A percentile compares a stretch with the other conserved stretches of the same genome.
These are phyloP conservation scores for Diplodia mutila DNA, from an alignment of 2,329 filamentous ascomycete genomes.

Conservation along the genomic window DNA sequence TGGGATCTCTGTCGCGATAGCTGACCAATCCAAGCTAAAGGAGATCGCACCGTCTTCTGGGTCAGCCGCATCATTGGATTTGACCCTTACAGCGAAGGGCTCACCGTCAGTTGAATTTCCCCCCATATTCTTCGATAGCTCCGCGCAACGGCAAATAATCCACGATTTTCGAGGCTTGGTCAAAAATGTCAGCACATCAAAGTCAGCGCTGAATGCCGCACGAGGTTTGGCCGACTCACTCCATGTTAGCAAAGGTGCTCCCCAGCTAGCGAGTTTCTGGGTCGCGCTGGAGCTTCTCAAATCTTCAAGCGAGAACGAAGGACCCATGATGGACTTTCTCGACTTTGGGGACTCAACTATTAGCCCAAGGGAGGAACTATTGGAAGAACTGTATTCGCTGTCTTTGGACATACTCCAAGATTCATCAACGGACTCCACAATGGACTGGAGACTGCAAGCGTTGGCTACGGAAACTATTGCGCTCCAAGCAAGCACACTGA, in stretches of 20 bases:
- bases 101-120: constrained; percentile 52
- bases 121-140: constrained; percentile 60
- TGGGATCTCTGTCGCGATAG: constrained; percentile 63
- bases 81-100: background rate
- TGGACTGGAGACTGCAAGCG: constrained; percentile 75
- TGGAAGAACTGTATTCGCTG: constrained; percentile 70
- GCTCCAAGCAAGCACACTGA: constrained; percentile 70
- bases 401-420: constrained; percentile 65
- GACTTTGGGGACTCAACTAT: constrained; percentile 49
- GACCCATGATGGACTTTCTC: constrained; percentile 69
- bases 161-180: constrained; percentile 63
- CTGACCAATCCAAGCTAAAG: constrained; percentile 24
- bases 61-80: background rate
- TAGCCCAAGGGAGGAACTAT: constrained; percentile 37
- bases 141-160: constrained; percentile 70
- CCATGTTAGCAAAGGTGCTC: constrained; percentile 60
- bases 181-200: constrained; percentile 57
- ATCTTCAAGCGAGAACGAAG: constrained; percentile 55
- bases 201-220: constrained; percentile 56
- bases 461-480: constrained; percentile 81
- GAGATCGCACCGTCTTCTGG: background rate
- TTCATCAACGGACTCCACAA: constrained; percentile 38
- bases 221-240: constrained; percentile 67
- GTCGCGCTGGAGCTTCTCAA: constrained; percentile 73
- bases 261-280: constrained; percentile 76